These are phyloP conservation scores for Earliella scabrosa DNA, from an alignment of 1,284 basidiomycete genomes.

Conservation along the genomic window DNA sequence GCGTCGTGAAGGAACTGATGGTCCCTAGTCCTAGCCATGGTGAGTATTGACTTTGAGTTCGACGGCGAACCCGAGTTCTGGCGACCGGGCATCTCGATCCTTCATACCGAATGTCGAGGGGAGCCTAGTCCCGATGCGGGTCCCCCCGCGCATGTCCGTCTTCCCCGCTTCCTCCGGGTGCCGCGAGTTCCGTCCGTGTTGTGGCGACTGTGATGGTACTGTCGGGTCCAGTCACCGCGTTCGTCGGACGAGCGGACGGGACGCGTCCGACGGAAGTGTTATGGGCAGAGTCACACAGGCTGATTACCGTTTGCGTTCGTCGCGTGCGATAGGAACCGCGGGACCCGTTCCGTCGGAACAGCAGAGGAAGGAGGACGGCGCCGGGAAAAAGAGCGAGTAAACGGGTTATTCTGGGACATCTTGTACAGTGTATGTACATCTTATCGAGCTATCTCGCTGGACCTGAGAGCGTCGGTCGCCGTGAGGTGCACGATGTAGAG, in stretches of 20 bases:
- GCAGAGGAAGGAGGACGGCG: conserved; percentile 21
- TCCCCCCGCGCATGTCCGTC: neutral
- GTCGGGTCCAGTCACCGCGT: neutral
- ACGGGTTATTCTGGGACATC: conserved; percentile 12
- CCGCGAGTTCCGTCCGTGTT: neutral
- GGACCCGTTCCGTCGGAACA: conserved; percentile 23
- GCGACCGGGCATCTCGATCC: neutral
- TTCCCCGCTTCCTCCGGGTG: neutral
- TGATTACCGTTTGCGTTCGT: conserved; percentile 10
- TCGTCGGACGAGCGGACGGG: conserved; percentile 9
- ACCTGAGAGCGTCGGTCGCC: neutral
- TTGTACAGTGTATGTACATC: conserved; percentile 22
- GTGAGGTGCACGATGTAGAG: too few relatives aligned
- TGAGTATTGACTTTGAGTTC: conserved; percentile 11
- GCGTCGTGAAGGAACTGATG: conserved; percentile 62
- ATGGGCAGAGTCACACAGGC: conserved; percentile 11
- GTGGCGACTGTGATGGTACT: neutral
- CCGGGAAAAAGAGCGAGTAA: conserved; percentile 15
- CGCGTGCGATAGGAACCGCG: conserved; percentile 23
- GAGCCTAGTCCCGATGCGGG: neutral
- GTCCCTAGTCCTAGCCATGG: conserved; percentile 9
- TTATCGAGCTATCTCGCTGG: conserved; percentile 9
- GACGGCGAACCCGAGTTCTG: neutral
- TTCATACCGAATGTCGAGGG: neutral
- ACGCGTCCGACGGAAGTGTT: conserved; percentile 9